Base-by-base conservation (phyloP, 257 asterid genomes). In the Nicotiana paniculata region DNA sequence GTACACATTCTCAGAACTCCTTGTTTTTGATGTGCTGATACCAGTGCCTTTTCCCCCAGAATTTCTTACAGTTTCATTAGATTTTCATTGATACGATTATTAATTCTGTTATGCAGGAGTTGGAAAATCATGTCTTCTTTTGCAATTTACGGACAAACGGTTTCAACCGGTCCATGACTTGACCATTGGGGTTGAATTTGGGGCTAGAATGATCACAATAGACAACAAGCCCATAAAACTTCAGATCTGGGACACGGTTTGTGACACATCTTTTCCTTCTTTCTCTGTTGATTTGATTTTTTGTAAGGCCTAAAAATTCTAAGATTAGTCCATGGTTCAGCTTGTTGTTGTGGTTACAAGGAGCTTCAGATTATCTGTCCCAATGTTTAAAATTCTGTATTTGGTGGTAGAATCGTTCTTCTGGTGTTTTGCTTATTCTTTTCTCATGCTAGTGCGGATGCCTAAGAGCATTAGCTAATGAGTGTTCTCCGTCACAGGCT, bases 191-290 rank as follows among this genome's bases (percentile, higher is more conserved):
- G 95, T 89, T 24, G 97, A 89, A 82, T 91, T 94, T 88, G 97
- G 98, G 37, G 92, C 93, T 53, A 85, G 93, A 84, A 93, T 89
- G 92, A 86, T 91, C 87, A 91, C 93, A 48, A 89, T 94, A 32
- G 93, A 91, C 72, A 88, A 91, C 84, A 93, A 93, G 82, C 92
- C 95, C 7, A 90, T 94, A 75, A 93, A 94, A 85, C 85, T 93
- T 21, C 97, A 91, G 84, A 91, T 93, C 43, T 94, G 98, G 97
- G 98, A 94, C 80, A 94, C 98, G 84, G 98, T 94, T 79, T 32
- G 93, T 84, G 78, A 54, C 53, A 37, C 82, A 17, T 39, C 9
- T 53, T 64, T 33, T 65, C 33, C 70, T 76, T 30, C 17, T 79
- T 15, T 67, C 5, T 28, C 32, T 57, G 35, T 81, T 54, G 62